Base-by-base conservation (phyloP, 176 grass and related monocot genomes). In the Eleusine coracana region DNA sequence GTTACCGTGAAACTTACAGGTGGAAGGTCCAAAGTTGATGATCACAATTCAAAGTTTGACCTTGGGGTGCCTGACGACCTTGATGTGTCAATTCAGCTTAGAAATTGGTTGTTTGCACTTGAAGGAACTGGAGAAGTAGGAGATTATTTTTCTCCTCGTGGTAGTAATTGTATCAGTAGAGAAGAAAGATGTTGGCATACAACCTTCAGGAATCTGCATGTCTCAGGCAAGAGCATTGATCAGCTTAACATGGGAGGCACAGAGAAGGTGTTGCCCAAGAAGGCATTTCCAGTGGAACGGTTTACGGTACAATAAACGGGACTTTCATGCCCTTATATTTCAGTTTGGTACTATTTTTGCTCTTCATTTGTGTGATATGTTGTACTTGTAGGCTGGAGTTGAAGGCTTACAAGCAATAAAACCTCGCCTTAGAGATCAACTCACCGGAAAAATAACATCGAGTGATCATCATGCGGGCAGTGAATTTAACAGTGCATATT, bases 101-200 rank as follows among this genome's bases (percentile, higher is more conserved):
- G 85, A 74, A 96, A 99, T 82, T 99, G 97, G 97, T 77, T 99
- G 49, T 99, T 99, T 4, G 97, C 97, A 77, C 91, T 99, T 78
- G 93, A 99, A 99, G 97, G 97, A 74, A 81, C 85, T 36, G 85
- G 96, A 45, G 91, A 96, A 74, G 66, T 89, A 70, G 84, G 73
- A 25, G 84, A 94, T 68, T 80, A 64, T 86, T 90, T 79, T 80
- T 79, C 87, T 31, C 83, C 61, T 71, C 59, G 62, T 62, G 71
- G 63, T 68, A 82, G 45, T 75, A 86, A 92, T 77, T 42, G 48
- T 84, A 66, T 96, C 75, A 90, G 78, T 65, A 94, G 97, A 90
- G 97, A 96, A 90, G 97, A 99, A n/a, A 99, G 86, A 65, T 99
- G 97, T 84, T 99, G 97, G 97, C 97, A 99, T 90, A 92, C 91